Evolutionary conservation across 305 asterid genomes (phyloP).

Genomic region (Striga hermonthica): DNA sequence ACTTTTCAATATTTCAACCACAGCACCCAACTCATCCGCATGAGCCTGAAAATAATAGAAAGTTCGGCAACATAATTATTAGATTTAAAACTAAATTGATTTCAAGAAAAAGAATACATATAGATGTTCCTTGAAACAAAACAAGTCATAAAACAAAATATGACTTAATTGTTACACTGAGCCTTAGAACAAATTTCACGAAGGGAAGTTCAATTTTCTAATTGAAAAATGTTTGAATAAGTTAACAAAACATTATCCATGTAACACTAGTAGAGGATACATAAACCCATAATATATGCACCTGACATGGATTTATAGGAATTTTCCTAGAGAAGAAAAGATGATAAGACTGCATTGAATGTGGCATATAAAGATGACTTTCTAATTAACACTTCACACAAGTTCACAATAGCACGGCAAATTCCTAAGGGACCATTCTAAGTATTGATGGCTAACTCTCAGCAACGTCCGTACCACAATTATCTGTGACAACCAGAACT

Average conservation of each 20-base stretch:
- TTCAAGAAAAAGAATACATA: constrained; percentile 17
- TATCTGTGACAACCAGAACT: constrained; percentile 26
- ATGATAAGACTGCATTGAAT: constrained; percentile 3
- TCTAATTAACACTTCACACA: constrained; percentile 14
- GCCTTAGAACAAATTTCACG: constrained; percentile 20
- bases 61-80: constrained; percentile 22
- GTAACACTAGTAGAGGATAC: constrained; percentile 20
- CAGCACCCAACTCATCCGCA: constrained; percentile 83
- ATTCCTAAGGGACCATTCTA: constrained; percentile 23
- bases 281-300: constrained; percentile 11
- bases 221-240: not conserved
- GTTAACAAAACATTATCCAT: constrained; percentile 4
- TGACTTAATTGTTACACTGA: constrained; percentile 16
- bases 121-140: constrained; percentile 26
- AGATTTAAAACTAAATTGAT: constrained; percentile 3
- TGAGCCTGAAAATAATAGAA: constrained; percentile 59
- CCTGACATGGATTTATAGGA: constrained; percentile 20
- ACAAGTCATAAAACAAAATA: constrained; percentile 24
- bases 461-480: constrained; percentile 18
- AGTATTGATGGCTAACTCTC: constrained; percentile 23
- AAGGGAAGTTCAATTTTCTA: not conserved
- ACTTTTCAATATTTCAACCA: constrained; percentile 89
- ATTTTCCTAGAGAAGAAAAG: constrained; percentile 14
- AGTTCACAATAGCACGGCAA: constrained; percentile 11
- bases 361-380: not conserved